A percentile compares a stretch with the other conserved stretches of the same genome.
phyloP scores from a whole-genome alignment of 208 protist genomes.

The Trypanosoma avium region DNA sequence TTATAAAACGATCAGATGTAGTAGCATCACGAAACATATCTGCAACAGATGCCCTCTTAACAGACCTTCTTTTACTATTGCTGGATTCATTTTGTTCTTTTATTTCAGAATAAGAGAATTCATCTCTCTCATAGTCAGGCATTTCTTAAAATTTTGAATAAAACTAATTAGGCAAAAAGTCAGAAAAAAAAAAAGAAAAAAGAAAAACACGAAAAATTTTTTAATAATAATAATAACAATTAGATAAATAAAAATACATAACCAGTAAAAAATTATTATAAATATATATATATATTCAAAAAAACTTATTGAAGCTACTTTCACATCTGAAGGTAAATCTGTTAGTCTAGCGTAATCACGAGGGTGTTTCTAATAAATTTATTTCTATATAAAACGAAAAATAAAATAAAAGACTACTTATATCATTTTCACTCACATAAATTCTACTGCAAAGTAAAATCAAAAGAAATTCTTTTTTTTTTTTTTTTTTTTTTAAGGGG shows the following conservation, averaged over 20 bases:
- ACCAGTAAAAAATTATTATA: neutral
- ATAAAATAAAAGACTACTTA: too few relatives aligned
- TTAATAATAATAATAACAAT: neutral
- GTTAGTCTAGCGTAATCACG: neutral
- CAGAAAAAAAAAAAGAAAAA: conserved; percentile 4
- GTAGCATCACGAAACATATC: conserved; percentile 28
- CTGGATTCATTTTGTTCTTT: neutral
- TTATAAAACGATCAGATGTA: conserved; percentile 24
- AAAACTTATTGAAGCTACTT: neutral
- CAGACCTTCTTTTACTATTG: neutral
- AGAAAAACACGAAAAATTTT: neutral
- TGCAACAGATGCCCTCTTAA: conserved; percentile 10
- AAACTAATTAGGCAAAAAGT: neutral
- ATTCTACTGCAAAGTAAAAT: too few relatives aligned
- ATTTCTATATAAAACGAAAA: neutral
- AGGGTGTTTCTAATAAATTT: neutral
- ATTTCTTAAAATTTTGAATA: neutral
- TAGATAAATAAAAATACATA: neutral
- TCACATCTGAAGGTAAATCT: neutral
- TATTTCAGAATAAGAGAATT: neutral
- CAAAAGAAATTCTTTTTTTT: neutral
- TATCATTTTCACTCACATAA: too few relatives aligned
- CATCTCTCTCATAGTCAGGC: too few relatives aligned
- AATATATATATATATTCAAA: neutral
- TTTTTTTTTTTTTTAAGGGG: too few relatives aligned